Conservation (phyloP, 1,139 yeast species). For the Blastobotrys malaysiensis region DNA sequence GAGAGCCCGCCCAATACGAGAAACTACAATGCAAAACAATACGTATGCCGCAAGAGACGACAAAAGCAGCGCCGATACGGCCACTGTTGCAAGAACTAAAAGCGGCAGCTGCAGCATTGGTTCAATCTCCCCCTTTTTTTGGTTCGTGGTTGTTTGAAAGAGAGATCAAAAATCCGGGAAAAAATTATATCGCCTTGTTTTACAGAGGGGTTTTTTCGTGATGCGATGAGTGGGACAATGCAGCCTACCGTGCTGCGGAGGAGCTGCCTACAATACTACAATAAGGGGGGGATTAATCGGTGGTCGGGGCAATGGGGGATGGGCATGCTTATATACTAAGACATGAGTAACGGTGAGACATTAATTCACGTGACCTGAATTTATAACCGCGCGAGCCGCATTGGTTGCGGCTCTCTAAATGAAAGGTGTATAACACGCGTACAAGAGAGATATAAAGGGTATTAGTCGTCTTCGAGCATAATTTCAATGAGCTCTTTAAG, state of each 20-base stretch:
- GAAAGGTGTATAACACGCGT: too few species aligned
- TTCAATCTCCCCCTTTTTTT: background rate
- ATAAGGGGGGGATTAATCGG: too few species aligned
- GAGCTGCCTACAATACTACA: too few species aligned
- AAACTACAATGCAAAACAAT: conserved; percentile 11
- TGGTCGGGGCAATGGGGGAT: too few species aligned
- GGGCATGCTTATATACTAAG: too few species aligned
- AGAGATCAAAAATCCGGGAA: background rate
- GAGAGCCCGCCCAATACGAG: background rate
- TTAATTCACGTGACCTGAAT: background rate
- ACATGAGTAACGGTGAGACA: too few species aligned
- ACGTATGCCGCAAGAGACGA: conserved; percentile 11
- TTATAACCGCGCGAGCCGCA: background rate
- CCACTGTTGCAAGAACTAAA: background rate
- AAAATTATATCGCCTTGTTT: background rate
- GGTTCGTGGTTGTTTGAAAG: background rate
- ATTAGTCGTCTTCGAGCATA: conserved; percentile 41
- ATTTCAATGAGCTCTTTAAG: conserved; percentile 77
- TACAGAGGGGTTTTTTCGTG: background rate
- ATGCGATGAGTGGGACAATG: background rate
- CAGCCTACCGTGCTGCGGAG: too few species aligned
- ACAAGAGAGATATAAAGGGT: too few species aligned
- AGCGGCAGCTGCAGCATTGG: background rate
- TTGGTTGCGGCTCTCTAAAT: too few species aligned
- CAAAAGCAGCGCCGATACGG: conserved; percentile 6